Evolutionary conservation across 306 rosid species (phyloP).

Genomic region (Gastrolobium bilobum): DNA sequence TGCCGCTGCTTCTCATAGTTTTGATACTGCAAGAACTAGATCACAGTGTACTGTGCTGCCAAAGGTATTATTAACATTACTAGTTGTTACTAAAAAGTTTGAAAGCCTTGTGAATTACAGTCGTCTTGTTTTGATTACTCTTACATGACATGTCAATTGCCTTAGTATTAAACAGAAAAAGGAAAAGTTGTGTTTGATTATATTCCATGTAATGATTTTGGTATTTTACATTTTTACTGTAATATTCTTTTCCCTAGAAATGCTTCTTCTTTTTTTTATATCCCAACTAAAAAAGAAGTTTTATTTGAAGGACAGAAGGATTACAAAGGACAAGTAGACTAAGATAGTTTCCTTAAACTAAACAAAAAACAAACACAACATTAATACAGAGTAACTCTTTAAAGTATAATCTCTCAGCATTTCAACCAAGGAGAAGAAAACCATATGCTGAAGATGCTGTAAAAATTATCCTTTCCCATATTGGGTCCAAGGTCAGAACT

Average conservation of each 20-base stretch:
- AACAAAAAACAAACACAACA: background rate
- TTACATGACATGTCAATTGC: constrained; percentile 12
- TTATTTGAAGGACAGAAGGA: background rate
- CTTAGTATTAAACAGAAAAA: background rate
- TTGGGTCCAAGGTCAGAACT: constrained; percentile 4
- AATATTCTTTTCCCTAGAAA: constrained; percentile 27
- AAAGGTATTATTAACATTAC: constrained; percentile 65
- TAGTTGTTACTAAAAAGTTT: constrained; percentile 22
- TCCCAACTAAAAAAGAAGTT: background rate
- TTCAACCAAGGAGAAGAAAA: constrained; percentile 26
- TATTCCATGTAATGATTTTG: constrained; percentile 23
- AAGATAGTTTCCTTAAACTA: constrained; percentile 36
- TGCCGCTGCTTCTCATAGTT: constrained; percentile 95
- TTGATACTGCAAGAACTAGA: constrained; percentile 88
- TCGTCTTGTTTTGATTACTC: constrained; percentile 37
- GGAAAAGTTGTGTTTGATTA: background rate
- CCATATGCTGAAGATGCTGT: constrained; percentile 25
- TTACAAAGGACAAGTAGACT: constrained; percentile 28
- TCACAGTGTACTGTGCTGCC: constrained; percentile 81
- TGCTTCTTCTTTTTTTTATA: background rate
- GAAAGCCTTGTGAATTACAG: constrained; percentile 34
- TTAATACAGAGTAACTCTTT: constrained; percentile 9
- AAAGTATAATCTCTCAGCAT: constrained; percentile 34
- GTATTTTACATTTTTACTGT: constrained; percentile 22
- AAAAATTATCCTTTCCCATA: constrained; percentile 4